These are phyloP conservation scores for Amanita muscaria DNA, from an alignment of 768 basidiomycete genomes.

Conservation along the genomic window DNA sequence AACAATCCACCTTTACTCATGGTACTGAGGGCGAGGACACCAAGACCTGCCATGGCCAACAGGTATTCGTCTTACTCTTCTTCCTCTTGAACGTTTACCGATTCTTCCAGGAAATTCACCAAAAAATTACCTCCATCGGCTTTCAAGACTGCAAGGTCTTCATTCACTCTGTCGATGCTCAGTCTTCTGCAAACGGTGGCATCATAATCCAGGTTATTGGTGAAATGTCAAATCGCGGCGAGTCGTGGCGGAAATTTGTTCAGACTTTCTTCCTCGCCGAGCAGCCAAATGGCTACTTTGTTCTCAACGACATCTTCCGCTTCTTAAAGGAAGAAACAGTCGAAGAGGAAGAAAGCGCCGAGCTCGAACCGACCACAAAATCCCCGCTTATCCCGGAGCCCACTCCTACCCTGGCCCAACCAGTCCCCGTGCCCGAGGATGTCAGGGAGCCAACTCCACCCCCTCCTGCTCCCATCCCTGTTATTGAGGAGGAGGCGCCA, in stretches of 20 bases:
- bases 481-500: conserved; percentile 31
- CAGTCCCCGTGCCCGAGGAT: conserved; percentile 28
- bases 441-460: conserved; percentile 23
- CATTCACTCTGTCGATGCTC: conserved; percentile 97
- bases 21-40: conserved; percentile 95
- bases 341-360: conserved; percentile 45
- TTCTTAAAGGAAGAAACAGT: conserved; percentile 95
- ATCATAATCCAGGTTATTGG: conserved; percentile 99
- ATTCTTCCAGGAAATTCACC: conserved; percentile 81
- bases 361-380: conserved; percentile 27
- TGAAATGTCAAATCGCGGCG: conserved; percentile 92
- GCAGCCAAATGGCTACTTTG: conserved; percentile 98
- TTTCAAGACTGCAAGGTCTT: conserved; percentile 98
- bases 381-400: conserved; percentile 23
- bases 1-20: conserved; percentile 94
- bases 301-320: conserved; percentile 99
- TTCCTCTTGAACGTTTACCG: conserved; percentile 1
- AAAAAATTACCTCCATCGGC: conserved; percentile 88
- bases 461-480: conserved; percentile 31
- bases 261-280: conserved; percentile 99
- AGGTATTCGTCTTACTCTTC: conserved; percentile 42
- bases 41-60: conserved; percentile 85
- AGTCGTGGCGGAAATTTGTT: conserved; percentile 95
- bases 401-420: conserved; percentile 18
- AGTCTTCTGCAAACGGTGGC: conserved; percentile 88